A percentile compares a stretch with the other conserved stretches of the same genome.
phyloP scores from a whole-genome alignment of 2,329 filamentous ascomycete genomes.

The Penicillium janthinellum region DNA sequence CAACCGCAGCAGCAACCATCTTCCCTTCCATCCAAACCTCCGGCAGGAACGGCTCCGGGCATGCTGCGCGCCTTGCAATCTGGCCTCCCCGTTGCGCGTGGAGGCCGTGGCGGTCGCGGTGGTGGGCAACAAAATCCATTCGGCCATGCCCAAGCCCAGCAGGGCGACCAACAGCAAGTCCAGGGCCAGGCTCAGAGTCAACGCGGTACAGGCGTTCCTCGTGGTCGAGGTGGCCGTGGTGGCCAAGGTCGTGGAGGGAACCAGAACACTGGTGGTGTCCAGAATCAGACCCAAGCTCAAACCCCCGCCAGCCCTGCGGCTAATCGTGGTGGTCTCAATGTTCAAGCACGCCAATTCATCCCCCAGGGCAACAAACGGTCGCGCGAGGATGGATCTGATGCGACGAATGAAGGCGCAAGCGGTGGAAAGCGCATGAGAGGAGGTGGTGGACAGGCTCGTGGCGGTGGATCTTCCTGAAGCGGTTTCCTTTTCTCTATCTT shows the following conservation, averaged over 20 bases:
- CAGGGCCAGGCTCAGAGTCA: slow-evolving; percentile 28
- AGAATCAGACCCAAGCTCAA: slow-evolving; percentile 17
- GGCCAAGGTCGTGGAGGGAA: slow-evolving; percentile 40
- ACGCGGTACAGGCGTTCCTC: slow-evolving; percentile 43
- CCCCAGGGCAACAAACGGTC: slow-evolving; percentile 59
- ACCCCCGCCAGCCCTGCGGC: slow-evolving; percentile 32
- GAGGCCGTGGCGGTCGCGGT: slow-evolving; percentile 45
- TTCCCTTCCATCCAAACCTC: slow-evolving; percentile 37
- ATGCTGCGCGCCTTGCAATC: slow-evolving; percentile 48
- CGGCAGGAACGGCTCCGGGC: slow-evolving; percentile 42
- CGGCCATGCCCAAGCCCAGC: slow-evolving; percentile 28
- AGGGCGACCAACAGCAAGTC: slow-evolving; percentile 30
- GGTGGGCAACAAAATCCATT: slow-evolving; percentile 37
- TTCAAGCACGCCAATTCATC: slow-evolving; percentile 57
- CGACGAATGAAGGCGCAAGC: slow-evolving; percentile 38
- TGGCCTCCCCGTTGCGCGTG: slow-evolving; percentile 48
- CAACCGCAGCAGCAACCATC: slow-evolving; percentile 23
- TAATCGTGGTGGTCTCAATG: slow-evolving; percentile 49
- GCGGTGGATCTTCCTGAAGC: slow-evolving; percentile 26
- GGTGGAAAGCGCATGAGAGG: slow-evolving; percentile 53
- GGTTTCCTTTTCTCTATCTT: slow-evolving; percentile 12
- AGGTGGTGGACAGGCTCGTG: slow-evolving; percentile 37
- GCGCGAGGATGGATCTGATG: slow-evolving; percentile 53
- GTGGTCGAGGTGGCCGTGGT: slow-evolving; percentile 50
- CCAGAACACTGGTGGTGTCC: slow-evolving; percentile 37